Evolutionary conservation across 129 eudicot genomes (phyloP), one percentile per base, ranked within the genome.

Genomic region (Deinandra increscens): DNA sequence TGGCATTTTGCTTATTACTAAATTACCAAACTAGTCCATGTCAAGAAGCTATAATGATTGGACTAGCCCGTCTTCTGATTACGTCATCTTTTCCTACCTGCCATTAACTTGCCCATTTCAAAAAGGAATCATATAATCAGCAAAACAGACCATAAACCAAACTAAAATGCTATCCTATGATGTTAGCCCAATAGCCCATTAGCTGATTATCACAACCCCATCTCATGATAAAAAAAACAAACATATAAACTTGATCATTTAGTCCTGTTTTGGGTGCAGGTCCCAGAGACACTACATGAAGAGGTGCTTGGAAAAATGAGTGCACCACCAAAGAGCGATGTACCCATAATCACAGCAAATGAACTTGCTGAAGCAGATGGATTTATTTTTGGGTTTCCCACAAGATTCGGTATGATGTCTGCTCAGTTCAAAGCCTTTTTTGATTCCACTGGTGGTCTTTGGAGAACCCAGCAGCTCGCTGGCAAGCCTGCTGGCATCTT

Each of bases 381-480:
- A 1, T 58, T 84, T 46, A 61, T 92, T 7, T 88, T 92, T 10
- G 98, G 98, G 6, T 92, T 92, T 42, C 98, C 98, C 19, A 88
- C 98, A n/a, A 88, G 95, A 78, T 92, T 86, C 5, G 98, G 98
- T 15, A 92, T 88, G 96, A 92, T 92, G 98, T 85, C 96, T 72
- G 87, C 94, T 36, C 96, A 91, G 29, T 88, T 91, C 60, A 91
- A 91, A 56, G 88, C 96, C 9, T 88, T 92, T 34, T 36, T 92
- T 12, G 98, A 92, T 68, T 51, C 96, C 0, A 92, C 96, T 17
- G 98, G 98, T 26, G 87, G 91, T 31, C 82, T 88, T 33, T 92
- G 98, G 96, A 75, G 91, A 80, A 75, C 87, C 14, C 95, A 86
- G 61, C 49, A 68, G 14, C 81, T 92, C 3, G 95, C 96, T 0